A percentile compares a stretch with the other conserved stretches of the same genome.
Evolutionary conservation across 257 asterid species (phyloP).

Genomic region (Ligustrum vulgare): DNA sequence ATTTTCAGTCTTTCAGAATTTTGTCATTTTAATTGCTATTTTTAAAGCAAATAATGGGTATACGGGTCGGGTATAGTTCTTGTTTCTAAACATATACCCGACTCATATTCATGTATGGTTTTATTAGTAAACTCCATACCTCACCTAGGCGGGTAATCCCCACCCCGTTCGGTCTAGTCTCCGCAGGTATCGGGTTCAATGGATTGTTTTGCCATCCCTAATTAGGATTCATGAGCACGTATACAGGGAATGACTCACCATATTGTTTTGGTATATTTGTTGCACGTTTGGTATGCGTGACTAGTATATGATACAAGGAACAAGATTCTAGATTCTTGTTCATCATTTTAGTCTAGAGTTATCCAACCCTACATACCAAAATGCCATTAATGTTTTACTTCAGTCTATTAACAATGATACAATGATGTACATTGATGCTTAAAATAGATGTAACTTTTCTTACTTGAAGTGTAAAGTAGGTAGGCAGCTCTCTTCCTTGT

Average conservation of each 20-base stretch:
- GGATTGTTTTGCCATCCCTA: too few relatives aligned
- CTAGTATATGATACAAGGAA: not conserved
- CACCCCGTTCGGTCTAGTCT: too few relatives aligned
- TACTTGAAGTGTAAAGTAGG: not conserved
- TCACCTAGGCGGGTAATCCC: too few relatives aligned
- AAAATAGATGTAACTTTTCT: not conserved
- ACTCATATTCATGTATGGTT: too few relatives aligned
- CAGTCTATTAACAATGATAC: not conserved
- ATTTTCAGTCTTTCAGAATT: too few relatives aligned
- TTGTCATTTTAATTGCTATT: too few relatives aligned
- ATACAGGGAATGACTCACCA: not conserved
- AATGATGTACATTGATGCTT: not conserved
- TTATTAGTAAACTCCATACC: too few relatives aligned
- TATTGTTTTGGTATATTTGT: not conserved
- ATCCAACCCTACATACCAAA: not conserved
- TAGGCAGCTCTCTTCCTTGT: too few relatives aligned
- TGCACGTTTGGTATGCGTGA: not conserved
- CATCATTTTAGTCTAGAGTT: not conserved
- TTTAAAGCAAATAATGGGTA: too few relatives aligned
- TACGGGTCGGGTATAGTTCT: too few relatives aligned
- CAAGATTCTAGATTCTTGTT: not conserved
- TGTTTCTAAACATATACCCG: too few relatives aligned
- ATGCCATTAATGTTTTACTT: not conserved
- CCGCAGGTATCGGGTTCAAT: too few relatives aligned
- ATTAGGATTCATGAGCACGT: not conserved